A percentile compares a stretch with the other conserved stretches of the same genome.
phyloP scores from a whole-genome alignment of 495 filamentous ascomycete genomes.

The Lepidopterella palustris region DNA sequence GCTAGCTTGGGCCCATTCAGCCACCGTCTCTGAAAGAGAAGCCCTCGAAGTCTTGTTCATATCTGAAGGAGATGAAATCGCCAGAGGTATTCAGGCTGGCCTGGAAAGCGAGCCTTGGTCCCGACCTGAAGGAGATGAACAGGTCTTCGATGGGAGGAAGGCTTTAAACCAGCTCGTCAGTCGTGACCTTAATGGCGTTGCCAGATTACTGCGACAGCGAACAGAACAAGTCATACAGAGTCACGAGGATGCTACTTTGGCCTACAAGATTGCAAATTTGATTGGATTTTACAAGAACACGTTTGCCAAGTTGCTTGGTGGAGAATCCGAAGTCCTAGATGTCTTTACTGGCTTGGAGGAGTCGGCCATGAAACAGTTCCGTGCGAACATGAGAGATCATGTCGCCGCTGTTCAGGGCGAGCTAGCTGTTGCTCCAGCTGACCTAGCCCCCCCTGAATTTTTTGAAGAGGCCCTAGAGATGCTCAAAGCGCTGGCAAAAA shows the following conservation, averaged over 20 bases:
- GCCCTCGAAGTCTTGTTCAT: slow-evolving; percentile 88
- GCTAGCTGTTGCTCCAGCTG: slow-evolving; percentile 53
- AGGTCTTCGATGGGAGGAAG: slow-evolving; percentile 75
- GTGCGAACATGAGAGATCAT: slow-evolving; percentile 69
- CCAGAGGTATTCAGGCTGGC: slow-evolving; percentile 75
- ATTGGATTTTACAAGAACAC: slow-evolving; percentile 83
- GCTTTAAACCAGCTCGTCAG: slow-evolving; percentile 84
- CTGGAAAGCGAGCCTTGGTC: slow-evolving; percentile 85
- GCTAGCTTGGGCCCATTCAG: slow-evolving; percentile 94
- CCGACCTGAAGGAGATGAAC: slow-evolving; percentile 45
- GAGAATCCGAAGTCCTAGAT: slow-evolving; percentile 62
- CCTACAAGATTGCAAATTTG: slow-evolving; percentile 84
- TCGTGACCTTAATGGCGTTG: slow-evolving; percentile 73
- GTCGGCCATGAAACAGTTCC: slow-evolving; percentile 77
- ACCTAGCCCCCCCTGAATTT: slow-evolving; percentile 78
- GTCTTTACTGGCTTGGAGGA: slow-evolving; percentile 61
- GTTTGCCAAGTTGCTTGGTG: slow-evolving; percentile 70
- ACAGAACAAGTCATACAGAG: slow-evolving; percentile 87
- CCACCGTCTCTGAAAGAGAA: slow-evolving; percentile 87
- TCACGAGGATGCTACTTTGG: slow-evolving; percentile 80
- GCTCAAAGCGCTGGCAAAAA: slow-evolving; percentile 68
- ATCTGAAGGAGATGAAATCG: slow-evolving; percentile 84
- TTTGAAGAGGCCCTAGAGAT: slow-evolving; percentile 71
- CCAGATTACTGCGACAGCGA: slow-evolving; percentile 68
- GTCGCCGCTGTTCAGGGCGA: slow-evolving; percentile 66